A percentile compares a stretch with the other conserved stretches of the same genome.
phyloP scores from a whole-genome alignment of 2,329 filamentous ascomycete species.

The Exserohilum turcica region DNA sequence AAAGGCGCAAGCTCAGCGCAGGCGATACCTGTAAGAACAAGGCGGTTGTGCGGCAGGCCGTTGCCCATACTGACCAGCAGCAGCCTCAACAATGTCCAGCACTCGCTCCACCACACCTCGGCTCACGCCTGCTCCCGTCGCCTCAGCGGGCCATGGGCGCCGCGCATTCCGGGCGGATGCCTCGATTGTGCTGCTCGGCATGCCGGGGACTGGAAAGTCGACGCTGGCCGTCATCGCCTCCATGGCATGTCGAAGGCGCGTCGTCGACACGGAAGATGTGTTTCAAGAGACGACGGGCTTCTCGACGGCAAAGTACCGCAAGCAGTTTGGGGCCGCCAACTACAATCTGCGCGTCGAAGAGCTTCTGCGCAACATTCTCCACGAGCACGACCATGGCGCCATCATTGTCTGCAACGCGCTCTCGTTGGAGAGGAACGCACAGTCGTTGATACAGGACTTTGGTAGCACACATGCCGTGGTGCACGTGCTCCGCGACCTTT shows the following conservation, averaged over 20 bases:
- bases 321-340: conserved; percentile 63
- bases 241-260: conserved; percentile 68
- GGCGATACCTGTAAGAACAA: conserved; percentile 19
- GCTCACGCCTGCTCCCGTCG: conserved; percentile 30
- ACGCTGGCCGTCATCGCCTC: conserved; percentile 77
- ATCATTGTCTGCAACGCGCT: conserved; percentile 74
- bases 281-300: conserved; percentile 69
- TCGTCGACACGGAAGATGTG: conserved; percentile 70
- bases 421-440: conserved; percentile 69
- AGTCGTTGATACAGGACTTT: conserved; percentile 65
- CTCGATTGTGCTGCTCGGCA: conserved; percentile 74
- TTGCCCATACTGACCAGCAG: conserved; percentile 12
- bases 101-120: conserved; percentile 38
- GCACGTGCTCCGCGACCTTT: conserved; percentile 68
- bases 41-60: background rate
- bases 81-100: conserved; percentile 32
- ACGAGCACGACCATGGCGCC: conserved; percentile 62
- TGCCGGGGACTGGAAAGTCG: conserved; percentile 76
- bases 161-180: conserved; percentile 63
- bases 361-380: conserved; percentile 65
- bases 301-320: conserved; percentile 67
- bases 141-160: conserved; percentile 25
- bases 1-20: conserved; percentile 13
- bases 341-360: conserved; percentile 68
- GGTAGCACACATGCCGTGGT: conserved; percentile 70